Evolutionary conservation across 352 stramenopile genomes (phyloP).

Genomic region (Phytopythium vexans): DNA sequence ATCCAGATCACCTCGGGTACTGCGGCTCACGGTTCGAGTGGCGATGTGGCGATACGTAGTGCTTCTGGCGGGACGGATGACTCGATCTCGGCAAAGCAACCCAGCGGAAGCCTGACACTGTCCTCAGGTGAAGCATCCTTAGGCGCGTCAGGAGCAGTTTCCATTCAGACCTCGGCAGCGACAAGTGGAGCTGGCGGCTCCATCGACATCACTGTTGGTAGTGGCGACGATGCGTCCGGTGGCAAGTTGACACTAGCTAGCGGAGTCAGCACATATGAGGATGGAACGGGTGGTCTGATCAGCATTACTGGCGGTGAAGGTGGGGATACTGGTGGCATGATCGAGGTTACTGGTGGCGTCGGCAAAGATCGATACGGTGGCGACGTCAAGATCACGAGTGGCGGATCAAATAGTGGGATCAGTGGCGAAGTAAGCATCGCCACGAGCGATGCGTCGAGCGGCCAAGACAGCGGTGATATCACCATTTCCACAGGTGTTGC

Average conservation of each 20-base stretch:
- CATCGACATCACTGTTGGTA: conserved; percentile 9
- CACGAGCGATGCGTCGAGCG: conserved; percentile 5
- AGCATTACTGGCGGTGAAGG: background rate
- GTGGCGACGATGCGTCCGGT: conserved; percentile 4
- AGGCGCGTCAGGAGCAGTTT: conserved; percentile 7
- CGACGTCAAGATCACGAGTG: conserved; percentile 13
- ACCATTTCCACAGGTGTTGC: conserved; percentile 8
- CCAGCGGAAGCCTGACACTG: conserved; percentile 8
- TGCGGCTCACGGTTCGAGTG: background rate
- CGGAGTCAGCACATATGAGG: background rate
- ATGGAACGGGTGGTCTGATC: conserved; percentile 1
- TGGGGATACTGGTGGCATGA: background rate
- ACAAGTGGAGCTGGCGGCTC: conserved; percentile 9
- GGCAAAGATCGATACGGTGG: conserved; percentile 3
- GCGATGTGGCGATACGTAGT: conserved; percentile 4
- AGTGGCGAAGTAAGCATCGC: conserved; percentile 13
- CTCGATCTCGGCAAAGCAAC: background rate
- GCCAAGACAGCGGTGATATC: conserved; percentile 13
- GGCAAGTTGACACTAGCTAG: background rate
- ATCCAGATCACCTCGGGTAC: conserved; percentile 6
- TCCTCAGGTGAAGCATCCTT: conserved; percentile 2
- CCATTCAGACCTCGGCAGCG: conserved; percentile 5
- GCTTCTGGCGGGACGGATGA: conserved; percentile 7
- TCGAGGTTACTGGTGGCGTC: conserved; percentile 8
- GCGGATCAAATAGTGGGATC: background rate